These are phyloP conservation scores for Carex sylvatica DNA, from an alignment of 202 grass and related monocot species.

Conservation along the genomic window DNA sequence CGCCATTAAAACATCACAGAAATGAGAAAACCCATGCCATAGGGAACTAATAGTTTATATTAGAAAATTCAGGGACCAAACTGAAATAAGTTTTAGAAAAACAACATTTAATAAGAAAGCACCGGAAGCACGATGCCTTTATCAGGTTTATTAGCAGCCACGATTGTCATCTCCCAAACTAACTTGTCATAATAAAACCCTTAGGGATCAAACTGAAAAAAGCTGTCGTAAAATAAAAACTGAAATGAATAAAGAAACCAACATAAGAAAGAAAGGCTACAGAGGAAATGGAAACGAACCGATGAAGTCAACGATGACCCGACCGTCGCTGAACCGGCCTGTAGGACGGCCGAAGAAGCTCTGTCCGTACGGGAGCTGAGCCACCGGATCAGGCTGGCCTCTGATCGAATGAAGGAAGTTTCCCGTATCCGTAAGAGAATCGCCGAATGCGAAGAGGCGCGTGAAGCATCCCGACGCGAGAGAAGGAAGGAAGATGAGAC, in stretches of 20 bases:
- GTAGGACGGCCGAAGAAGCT: slow-evolving; percentile 83
- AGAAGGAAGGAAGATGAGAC: not conserved
- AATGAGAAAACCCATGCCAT: not conserved
- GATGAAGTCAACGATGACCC: slow-evolving; percentile 90
- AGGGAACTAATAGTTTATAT: not conserved
- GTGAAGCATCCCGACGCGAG: slow-evolving; percentile 47
- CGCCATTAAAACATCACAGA: not conserved
- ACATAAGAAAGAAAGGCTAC: not conserved
- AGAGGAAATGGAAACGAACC: slow-evolving; percentile 29
- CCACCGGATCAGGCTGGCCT: slow-evolving; percentile 49
- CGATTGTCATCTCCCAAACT: not conserved
- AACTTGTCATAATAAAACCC: not conserved
- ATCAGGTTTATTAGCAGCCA: not conserved
- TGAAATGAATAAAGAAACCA: not conserved
- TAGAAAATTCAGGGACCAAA: slow-evolving; percentile 25
- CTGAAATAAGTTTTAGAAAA: not conserved
- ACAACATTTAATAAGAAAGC: not conserved
- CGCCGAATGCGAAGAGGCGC: slow-evolving; percentile 77
- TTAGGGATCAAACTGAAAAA: slow-evolving; percentile 16
- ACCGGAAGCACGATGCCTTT: not conserved
- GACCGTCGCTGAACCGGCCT: slow-evolving; percentile 78
- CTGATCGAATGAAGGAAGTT: slow-evolving; percentile 67
- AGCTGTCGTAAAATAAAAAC: not conserved
- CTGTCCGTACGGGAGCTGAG: slow-evolving; percentile 67
- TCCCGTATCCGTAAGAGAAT: slow-evolving; percentile 91